Evolutionary conservation across 768 basidiomycete species (phyloP).

Genomic region (Mycena latifolia): DNA sequence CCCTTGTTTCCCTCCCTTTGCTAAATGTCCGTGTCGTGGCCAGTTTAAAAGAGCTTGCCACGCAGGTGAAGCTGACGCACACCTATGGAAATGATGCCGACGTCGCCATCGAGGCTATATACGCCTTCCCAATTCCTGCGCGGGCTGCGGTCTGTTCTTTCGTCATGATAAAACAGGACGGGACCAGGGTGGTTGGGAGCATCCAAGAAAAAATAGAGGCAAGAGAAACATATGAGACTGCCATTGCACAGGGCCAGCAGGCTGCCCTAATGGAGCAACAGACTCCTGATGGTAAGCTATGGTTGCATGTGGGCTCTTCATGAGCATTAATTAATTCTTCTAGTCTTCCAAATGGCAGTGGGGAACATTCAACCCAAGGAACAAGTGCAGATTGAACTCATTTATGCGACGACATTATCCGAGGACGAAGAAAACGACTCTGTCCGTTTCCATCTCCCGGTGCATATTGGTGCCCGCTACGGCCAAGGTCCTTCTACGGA

Average conservation of each 20-base stretch:
- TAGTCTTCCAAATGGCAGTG: conserved; percentile 29
- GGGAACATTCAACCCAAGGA: conserved; percentile 29
- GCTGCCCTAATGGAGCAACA: conserved; percentile 29
- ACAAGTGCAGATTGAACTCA: conserved; percentile 29
- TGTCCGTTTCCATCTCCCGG: conserved; percentile 27
- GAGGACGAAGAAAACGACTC: too few relatives aligned
- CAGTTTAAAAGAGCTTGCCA: conserved; percentile 34
- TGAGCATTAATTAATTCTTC: not conserved
- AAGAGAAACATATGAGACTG: conserved; percentile 17
- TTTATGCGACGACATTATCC: conserved; percentile 27
- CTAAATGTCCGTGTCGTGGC: conserved; percentile 21
- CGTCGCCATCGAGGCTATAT: conserved; percentile 26
- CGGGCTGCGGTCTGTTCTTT: conserved; percentile 25
- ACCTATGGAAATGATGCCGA: conserved; percentile 29
- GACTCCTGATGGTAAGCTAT: conserved; percentile 31
- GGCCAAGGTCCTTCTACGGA: conserved; percentile 30
- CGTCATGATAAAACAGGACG: conserved; percentile 33
- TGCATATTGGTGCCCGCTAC: conserved; percentile 33
- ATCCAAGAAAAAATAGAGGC: conserved; percentile 33
- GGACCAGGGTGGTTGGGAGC: conserved; percentile 29
- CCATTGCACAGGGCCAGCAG: conserved; percentile 23
- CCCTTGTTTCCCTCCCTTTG: conserved; percentile 29
- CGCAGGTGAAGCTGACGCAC: conserved; percentile 33
- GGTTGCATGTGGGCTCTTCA: not conserved
- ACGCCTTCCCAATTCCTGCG: conserved; percentile 35